Evolutionary conservation across 345 rosid genomes (phyloP).

Genomic region (Raphanus sativus): DNA sequence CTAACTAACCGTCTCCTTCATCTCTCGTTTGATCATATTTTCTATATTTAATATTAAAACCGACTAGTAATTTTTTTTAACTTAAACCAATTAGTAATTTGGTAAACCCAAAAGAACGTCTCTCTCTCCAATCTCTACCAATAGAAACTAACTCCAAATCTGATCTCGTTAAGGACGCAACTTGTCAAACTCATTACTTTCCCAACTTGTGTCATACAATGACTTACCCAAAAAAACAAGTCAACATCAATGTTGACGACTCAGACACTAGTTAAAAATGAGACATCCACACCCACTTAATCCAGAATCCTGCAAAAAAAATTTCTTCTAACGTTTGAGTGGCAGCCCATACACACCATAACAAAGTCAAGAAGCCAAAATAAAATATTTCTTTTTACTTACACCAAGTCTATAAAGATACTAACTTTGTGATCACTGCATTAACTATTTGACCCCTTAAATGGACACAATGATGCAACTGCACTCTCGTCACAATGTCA

Average conservation of each 20-base stretch:
- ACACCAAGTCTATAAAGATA: neutral
- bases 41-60: neutral
- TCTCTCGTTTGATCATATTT: neutral
- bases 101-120: neutral
- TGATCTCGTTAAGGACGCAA: slow-evolving; percentile 27
- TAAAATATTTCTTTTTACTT: neutral
- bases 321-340: neutral
- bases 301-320: neutral
- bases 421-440: slow-evolving; percentile 21
- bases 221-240: slow-evolving; percentile 16
- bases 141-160: slow-evolving; percentile 22
- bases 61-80: neutral
- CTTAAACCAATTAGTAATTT: neutral
- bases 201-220: slow-evolving; percentile 37
- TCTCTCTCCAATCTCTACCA: slow-evolving; percentile 4
- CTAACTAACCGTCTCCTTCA: slow-evolving; percentile 46
- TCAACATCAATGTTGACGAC: slow-evolving; percentile 31
- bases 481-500: slow-evolving; percentile 31
- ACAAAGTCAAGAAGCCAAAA: slow-evolving; percentile 14
- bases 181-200: slow-evolving; percentile 34
- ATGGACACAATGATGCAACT: slow-evolving; percentile 30
- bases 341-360: slow-evolving; percentile 6
- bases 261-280: slow-evolving; percentile 8
- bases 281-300: slow-evolving; percentile 9
- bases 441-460: slow-evolving; percentile 27